These are phyloP conservation scores for Barnettozyma sucrosica DNA, from an alignment of 805 yeast genomes.

Conservation along the genomic window DNA sequence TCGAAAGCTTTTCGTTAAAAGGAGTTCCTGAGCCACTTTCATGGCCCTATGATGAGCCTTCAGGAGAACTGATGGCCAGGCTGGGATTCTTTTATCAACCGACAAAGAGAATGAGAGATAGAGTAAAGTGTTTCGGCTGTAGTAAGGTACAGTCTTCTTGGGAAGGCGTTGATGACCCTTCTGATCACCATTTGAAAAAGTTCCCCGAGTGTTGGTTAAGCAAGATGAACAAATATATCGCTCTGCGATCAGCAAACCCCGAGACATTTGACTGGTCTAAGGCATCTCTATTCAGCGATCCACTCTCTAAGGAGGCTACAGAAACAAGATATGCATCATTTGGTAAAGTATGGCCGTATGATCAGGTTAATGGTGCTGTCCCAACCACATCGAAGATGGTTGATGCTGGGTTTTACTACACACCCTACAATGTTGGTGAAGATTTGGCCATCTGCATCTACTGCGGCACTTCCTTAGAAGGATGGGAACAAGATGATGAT, in stretches of 20 bases:
- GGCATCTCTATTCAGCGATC: slow-evolving; percentile 28
- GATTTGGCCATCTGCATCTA: slow-evolving; percentile 58
- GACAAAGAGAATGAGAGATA: slow-evolving; percentile 39
- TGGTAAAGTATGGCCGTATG: slow-evolving; percentile 42
- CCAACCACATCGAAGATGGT: slow-evolving; percentile 41
- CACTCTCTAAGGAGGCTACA: slow-evolving; percentile 27
- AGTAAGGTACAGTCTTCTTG: slow-evolving; percentile 51
- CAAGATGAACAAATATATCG: slow-evolving; percentile 22
- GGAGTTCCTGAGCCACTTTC: slow-evolving; percentile 5
- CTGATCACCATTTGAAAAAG: slow-evolving; percentile 37
- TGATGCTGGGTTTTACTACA: slow-evolving; percentile 59
- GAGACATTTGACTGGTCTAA: slow-evolving; percentile 17
- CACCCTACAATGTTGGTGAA: slow-evolving; percentile 41
- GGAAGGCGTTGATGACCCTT: slow-evolving; percentile 46
- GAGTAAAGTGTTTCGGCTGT: slow-evolving; percentile 56
- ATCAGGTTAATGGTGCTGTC: slow-evolving; percentile 30
- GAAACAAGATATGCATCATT: slow-evolving; percentile 36
- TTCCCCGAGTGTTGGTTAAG: slow-evolving; percentile 30
- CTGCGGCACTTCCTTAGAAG: slow-evolving; percentile 59
- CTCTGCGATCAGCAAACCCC: slow-evolving; percentile 18
- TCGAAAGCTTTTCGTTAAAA: slow-evolving; percentile 12
- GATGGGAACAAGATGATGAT: slow-evolving; percentile 66
- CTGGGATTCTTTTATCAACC: slow-evolving; percentile 65
- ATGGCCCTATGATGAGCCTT: slow-evolving; percentile 27
- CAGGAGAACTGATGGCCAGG: slow-evolving; percentile 39